Percentiles rank a stretch among this genome's conserved stretches.
phyloP scores from a whole-genome alignment of 805 yeast genomes.

The Yamadazyma scolyti region DNA sequence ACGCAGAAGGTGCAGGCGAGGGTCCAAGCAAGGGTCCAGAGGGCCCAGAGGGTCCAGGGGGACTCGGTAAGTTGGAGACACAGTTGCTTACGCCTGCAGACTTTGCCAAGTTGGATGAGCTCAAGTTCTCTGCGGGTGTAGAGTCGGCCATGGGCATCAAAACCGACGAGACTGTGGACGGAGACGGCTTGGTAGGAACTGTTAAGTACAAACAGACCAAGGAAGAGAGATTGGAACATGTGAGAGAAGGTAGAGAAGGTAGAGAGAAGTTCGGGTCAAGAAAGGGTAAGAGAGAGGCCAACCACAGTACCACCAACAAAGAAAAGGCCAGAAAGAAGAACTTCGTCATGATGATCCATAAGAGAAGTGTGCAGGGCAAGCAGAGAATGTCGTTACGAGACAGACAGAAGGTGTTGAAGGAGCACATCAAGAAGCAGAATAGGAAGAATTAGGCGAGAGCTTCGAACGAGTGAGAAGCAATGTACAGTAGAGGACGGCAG shows the following conservation, averaged over 20 bases:
- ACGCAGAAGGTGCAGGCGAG: constrained; percentile 20
- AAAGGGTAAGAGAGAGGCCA: constrained; percentile 70
- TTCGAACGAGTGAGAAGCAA: too few species aligned
- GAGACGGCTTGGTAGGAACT: constrained; percentile 71
- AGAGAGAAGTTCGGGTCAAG: constrained; percentile 87
- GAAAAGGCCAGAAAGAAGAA: constrained; percentile 98
- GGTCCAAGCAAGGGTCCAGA: constrained; percentile 38
- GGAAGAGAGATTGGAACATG: constrained; percentile 86
- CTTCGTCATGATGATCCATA: constrained; percentile 97
- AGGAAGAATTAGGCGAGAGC: constrained; percentile 77
- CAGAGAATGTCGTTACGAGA: constrained; percentile 86
- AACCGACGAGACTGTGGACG: constrained; percentile 86
- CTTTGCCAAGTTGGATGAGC: constrained; percentile 90
- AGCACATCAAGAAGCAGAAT: constrained; percentile 88
- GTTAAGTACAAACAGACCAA: constrained; percentile 77
- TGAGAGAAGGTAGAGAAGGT: constrained; percentile 89
- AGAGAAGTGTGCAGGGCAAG: constrained; percentile 90
- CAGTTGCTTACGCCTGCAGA: constrained; percentile 86
- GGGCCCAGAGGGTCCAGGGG: constrained; percentile 27
- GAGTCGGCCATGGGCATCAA: constrained; percentile 67
- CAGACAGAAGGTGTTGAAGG: constrained; percentile 79
- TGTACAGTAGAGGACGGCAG: background rate
- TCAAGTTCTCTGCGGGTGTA: constrained; percentile 80
- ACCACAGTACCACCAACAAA: constrained; percentile 88
- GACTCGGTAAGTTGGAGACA: constrained; percentile 22